Evolutionary conservation across 2,329 filamentous ascomycete species (phyloP).

Genomic region (Sarocladium kiliense): DNA sequence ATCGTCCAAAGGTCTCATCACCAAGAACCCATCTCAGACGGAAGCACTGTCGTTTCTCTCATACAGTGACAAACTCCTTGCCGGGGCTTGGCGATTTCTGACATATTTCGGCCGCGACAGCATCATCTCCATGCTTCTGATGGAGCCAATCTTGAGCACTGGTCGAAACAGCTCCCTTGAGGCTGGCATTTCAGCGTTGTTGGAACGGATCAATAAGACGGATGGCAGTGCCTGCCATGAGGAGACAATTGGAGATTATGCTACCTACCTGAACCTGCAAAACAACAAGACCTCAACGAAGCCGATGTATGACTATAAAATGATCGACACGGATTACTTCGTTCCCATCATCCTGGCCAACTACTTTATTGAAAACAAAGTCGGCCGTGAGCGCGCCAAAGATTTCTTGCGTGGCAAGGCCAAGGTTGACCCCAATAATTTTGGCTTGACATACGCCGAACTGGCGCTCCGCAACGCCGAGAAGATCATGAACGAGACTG

Average conservation of each 20-base stretch:
- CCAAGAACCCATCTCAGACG: constrained; percentile 39
- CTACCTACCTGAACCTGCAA: constrained; percentile 52
- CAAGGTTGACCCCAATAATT: constrained; percentile 43
- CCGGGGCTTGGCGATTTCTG: constrained; percentile 61
- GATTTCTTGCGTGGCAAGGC: constrained; percentile 37
- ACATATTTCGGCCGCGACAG: constrained; percentile 64
- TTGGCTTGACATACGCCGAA: constrained; percentile 45
- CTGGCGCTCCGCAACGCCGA: constrained; percentile 48
- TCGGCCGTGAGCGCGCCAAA: constrained; percentile 26
- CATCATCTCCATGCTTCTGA: constrained; percentile 54
- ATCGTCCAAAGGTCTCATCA: constrained; percentile 37
- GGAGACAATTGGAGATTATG: constrained; percentile 61
- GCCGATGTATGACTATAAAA: constrained; percentile 52
- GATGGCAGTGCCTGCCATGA: constrained; percentile 61
- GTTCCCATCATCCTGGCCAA: constrained; percentile 52
- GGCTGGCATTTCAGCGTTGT: constrained; percentile 53
- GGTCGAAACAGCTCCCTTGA: constrained; percentile 52
- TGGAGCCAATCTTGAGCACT: constrained; percentile 52
- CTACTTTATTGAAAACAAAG: constrained; percentile 48
- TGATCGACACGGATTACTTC: constrained; percentile 60
- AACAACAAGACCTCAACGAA: constrained; percentile 46
- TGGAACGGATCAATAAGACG: constrained; percentile 54
- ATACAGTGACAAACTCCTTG: constrained; percentile 56
- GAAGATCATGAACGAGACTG: constrained; percentile 52
- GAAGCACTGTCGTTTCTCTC: constrained; percentile 58